Percentiles rank a stretch among this genome's conserved stretches.
Evolutionary conservation across 2,329 filamentous ascomycete genomes (phyloP).

Genomic region (Kalmusia sp.): DNA sequence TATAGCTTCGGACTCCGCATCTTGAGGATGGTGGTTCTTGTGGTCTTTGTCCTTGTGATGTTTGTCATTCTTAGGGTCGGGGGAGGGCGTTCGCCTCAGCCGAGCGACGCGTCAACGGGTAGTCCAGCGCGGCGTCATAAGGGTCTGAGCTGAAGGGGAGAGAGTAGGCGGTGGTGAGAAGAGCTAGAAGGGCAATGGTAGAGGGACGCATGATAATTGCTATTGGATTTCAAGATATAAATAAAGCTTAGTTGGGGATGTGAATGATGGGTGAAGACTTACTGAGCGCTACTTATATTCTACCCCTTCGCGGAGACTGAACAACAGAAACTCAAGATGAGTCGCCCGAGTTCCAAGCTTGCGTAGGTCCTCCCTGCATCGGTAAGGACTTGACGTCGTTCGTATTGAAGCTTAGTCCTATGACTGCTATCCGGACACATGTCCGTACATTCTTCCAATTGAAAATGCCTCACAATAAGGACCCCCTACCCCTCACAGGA

Average conservation of each 20-base stretch:
- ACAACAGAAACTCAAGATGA: no score
- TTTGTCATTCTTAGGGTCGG: neutral
- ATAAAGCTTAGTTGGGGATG: no score
- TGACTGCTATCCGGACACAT: neutral
- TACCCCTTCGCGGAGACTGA: no score
- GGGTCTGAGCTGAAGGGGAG: neutral
- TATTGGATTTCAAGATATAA: no score
- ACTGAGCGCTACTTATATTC: no score
- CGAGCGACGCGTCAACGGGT: neutral
- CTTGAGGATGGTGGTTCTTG: no score
- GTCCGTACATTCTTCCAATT: neutral
- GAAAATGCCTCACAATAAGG: neutral
- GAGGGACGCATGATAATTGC: neutral
- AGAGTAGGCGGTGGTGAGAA: neutral
- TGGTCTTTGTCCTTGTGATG: neutral
- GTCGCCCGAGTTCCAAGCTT: neutral
- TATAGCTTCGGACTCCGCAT: no score
- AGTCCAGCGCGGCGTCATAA: neutral
- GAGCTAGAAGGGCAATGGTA: neutral
- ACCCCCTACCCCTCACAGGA: no score
- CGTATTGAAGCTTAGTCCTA: no score
- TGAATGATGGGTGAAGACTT: neutral
- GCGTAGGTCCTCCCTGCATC: neutral
- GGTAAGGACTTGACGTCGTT: no score
- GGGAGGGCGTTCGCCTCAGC: neutral